phyloP scores from a whole-genome alignment of 192 early-diverging fungal species.

The Linnemannia exigua region DNA sequence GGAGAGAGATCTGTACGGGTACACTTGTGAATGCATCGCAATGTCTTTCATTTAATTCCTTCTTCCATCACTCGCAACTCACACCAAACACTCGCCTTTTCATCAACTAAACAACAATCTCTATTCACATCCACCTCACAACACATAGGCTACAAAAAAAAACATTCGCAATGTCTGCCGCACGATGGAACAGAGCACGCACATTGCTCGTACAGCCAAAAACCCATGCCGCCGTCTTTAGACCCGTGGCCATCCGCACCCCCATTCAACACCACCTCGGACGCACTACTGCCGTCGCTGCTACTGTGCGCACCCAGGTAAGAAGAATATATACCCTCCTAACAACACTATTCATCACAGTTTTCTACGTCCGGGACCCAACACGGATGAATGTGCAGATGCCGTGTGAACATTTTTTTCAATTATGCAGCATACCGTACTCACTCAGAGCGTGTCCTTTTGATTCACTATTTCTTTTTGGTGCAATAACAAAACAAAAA shows the following conservation, averaged over 20 bases:
- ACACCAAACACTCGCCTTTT: background rate
- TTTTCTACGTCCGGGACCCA: background rate
- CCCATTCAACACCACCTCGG: conserved; percentile 38
- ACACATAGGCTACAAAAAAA: background rate
- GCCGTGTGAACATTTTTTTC: background rate
- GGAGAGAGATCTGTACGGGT: background rate
- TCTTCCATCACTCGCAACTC: background rate
- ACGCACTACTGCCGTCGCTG: conserved; percentile 9
- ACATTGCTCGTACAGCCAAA: conserved; percentile 15
- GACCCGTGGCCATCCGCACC: conserved; percentile 10
- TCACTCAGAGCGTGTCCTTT: background rate
- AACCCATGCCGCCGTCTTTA: background rate
- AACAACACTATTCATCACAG: background rate
- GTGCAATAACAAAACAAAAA: too few species aligned
- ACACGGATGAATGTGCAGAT: background rate
- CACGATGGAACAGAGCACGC: conserved; percentile 31
- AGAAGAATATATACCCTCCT: background rate
- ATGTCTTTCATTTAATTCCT: background rate
- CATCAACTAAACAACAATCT: background rate
- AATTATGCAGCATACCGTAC: background rate
- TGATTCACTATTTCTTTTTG: background rate
- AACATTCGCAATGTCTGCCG: conserved; percentile 26
- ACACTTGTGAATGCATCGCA: background rate
- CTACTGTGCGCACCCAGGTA: conserved; percentile 3
- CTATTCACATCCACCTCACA: background rate